A percentile compares a stretch with the other conserved stretches of the same genome.
Evolutionary conservation across 495 filamentous ascomycete genomes (phyloP).

Genomic region (Xylaria telfairii): DNA sequence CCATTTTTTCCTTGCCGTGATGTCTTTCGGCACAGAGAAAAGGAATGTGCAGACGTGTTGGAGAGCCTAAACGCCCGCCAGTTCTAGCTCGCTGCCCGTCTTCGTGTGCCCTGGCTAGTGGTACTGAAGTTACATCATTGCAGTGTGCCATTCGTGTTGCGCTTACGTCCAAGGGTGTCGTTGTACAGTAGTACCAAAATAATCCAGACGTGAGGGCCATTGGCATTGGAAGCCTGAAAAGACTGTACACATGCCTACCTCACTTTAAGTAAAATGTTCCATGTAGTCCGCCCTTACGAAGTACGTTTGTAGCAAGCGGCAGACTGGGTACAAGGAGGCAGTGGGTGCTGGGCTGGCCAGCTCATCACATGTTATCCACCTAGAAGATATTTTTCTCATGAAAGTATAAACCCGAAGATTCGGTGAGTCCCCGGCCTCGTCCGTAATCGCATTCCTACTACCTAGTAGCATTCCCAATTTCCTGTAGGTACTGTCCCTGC

Average conservation of each 20-base stretch:
- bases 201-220: neutral
- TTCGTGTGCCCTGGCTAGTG: neutral
- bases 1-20: too few relatives aligned
- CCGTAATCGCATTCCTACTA: neutral
- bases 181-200: conserved; percentile 12
- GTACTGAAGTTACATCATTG: conserved; percentile 40
- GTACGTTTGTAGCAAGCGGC: neutral
- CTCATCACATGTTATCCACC: conserved; percentile 35
- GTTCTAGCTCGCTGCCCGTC: conserved; percentile 10
- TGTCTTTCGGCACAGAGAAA: neutral
- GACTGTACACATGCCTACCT: neutral
- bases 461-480: neutral
- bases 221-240: conserved; percentile 3
- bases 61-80: neutral
- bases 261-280: neutral
- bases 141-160: conserved; percentile 23
- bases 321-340: conserved; percentile 18
- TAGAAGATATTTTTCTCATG: conserved; percentile 31
- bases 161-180: conserved; percentile 6
- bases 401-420: conserved; percentile 11
- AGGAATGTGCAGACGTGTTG: neutral
- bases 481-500: neutral
- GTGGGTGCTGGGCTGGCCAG: conserved; percentile 34
- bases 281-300: conserved; percentile 3
- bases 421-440: conserved; percentile 15